A percentile compares a stretch with the other conserved stretches of the same genome.
phyloP scores from a whole-genome alignment of 2,329 filamentous ascomycete species.

The Dothidotthia symphoricarpi region DNA sequence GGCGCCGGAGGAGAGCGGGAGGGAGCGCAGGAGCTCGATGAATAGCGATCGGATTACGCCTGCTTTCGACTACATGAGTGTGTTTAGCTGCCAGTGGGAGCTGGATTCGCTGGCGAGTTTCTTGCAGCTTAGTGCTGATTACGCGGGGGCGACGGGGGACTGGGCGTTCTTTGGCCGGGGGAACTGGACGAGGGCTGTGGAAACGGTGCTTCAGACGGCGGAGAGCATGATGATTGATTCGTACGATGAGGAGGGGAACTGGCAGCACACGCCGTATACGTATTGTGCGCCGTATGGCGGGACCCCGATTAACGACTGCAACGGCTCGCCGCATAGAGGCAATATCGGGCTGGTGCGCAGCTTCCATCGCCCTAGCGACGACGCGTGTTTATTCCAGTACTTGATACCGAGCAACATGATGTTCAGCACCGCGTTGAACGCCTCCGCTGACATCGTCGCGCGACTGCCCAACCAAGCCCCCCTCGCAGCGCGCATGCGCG shows the following conservation, averaged over 20 bases:
- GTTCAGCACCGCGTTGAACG: slow-evolving; percentile 63
- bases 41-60: slow-evolving; percentile 47
- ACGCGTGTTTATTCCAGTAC: slow-evolving; percentile 51
- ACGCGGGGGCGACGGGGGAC: slow-evolving; percentile 49
- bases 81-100: slow-evolving; percentile 56
- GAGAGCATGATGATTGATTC: slow-evolving; percentile 49
- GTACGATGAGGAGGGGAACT: slow-evolving; percentile 47
- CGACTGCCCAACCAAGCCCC: slow-evolving; percentile 28
- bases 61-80: slow-evolving; percentile 44
- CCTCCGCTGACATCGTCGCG: slow-evolving; percentile 53
- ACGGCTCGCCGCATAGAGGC: slow-evolving; percentile 49
- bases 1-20: slow-evolving; percentile 49
- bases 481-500: too few species aligned
- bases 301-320: slow-evolving; percentile 54
- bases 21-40: slow-evolving; percentile 38
- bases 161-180: slow-evolving; percentile 47
- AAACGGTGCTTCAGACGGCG: slow-evolving; percentile 44
- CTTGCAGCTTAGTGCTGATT: slow-evolving; percentile 49
- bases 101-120: slow-evolving; percentile 53
- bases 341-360: slow-evolving; percentile 51
- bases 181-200: slow-evolving; percentile 48
- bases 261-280: slow-evolving; percentile 47
- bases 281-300: slow-evolving; percentile 46
- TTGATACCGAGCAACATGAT: slow-evolving; percentile 63
- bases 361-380: slow-evolving; percentile 52